Evolutionary conservation across 2,329 filamentous ascomycete genomes (phyloP), one percentile per base, ranked within the genome.

Genomic region (Colletotrichum cuscutae): DNA sequence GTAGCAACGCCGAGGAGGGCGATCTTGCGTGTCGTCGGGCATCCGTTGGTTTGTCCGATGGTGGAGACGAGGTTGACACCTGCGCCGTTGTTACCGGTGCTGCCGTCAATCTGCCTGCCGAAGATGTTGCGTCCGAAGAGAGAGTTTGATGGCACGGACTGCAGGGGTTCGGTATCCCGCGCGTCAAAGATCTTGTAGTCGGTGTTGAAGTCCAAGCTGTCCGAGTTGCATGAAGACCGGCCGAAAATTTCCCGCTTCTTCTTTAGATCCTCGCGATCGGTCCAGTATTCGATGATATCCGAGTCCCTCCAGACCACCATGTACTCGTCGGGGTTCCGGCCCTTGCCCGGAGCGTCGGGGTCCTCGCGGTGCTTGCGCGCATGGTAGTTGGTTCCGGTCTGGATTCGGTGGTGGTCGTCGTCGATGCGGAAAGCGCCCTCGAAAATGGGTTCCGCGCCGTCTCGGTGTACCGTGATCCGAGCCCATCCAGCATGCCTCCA

Each of bases 301-400:
- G 95, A 97, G 80, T 98, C 95, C 76, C 95, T 90, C 88, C 94
- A 98, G 1, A 98, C 89, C 46, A 98, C 88, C 95, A 99, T 97
- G 79, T 90, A 93, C 74, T 97, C 94, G 37, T 91, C 89, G 5
- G 79, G 78, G 24, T 85, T 86, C 58, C 85, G 82, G 8, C 42
- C 42, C 35, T 86, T 80, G 32, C 79, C 75, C 15, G 88, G 84
- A 8, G 94, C 81, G 30, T 88, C 85, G 2, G 95, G 94, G 80
- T 99, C 97, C 57, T 91, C 84, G 26, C 84, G 81, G 74, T 94
- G 90, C 79, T 90, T 92, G 58, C 94, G 95, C 76, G 90, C 87
- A 79, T 90, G 87, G 79, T 97, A 99, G 74, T 91, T 92, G 32
- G 89, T 88, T 74, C 89, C 89, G 32, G 94, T 90, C 79, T 97